Percentiles rank a stretch among this genome's conserved stretches.
phyloP scores from a whole-genome alignment of 1,284 basidiomycete genomes.

The Gomphus bonarii region DNA sequence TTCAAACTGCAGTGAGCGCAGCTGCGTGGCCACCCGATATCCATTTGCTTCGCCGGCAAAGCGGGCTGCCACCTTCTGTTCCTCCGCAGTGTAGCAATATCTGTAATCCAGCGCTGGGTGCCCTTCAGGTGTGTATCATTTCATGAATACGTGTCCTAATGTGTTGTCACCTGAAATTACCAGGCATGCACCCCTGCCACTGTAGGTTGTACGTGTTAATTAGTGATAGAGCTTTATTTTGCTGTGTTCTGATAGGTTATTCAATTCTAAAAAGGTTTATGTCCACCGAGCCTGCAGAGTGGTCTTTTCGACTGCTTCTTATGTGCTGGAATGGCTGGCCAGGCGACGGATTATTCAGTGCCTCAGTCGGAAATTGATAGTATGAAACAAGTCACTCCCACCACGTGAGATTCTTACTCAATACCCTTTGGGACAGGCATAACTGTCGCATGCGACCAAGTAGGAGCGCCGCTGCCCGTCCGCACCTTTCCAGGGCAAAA shows the following conservation, averaged over 20 bases:
- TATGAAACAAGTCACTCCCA: constrained; percentile 4
- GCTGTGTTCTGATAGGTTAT: neutral
- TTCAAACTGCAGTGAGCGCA: neutral
- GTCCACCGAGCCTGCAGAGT: constrained; percentile 24
- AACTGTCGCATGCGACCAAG: constrained; percentile 20
- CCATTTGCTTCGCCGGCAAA: neutral
- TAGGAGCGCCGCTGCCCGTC: constrained; percentile 24
- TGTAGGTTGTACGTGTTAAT: neutral
- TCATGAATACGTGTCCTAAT: neutral
- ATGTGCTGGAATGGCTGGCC: constrained; percentile 23
- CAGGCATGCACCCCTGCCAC: neutral
- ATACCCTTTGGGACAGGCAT: constrained; percentile 18
- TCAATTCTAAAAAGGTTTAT: constrained; percentile 11
- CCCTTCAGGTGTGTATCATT: neutral
- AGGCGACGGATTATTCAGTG: constrained; percentile 20
- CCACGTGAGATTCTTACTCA: neutral
- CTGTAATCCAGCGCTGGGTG: neutral
- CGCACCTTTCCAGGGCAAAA: constrained; percentile 33
- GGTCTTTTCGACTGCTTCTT: constrained; percentile 27
- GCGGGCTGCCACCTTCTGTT: neutral
- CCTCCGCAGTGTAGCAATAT: neutral
- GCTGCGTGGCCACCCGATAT: neutral
- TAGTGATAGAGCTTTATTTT: no score
- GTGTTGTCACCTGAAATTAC: neutral
- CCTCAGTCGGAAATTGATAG: constrained; percentile 24